These are phyloP conservation scores for Selenicereus undatus DNA, from an alignment of 148 eudicot species.

Conservation along the genomic window DNA sequence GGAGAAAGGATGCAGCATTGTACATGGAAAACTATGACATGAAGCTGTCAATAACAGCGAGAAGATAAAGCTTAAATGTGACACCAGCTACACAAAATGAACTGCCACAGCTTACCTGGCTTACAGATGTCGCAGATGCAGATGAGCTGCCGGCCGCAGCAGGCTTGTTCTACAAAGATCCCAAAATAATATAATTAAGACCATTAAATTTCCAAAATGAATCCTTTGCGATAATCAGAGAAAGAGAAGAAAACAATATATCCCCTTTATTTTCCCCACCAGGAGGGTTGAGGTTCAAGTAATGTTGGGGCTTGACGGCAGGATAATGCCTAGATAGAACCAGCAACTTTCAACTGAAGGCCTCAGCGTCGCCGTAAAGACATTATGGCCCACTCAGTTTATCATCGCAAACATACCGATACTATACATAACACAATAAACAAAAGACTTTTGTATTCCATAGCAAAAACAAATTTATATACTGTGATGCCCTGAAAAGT, in stretches of 20 bases:
- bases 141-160: slow-evolving; percentile 50
- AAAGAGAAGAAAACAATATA: neutral
- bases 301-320: neutral
- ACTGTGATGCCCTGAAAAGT: neutral
- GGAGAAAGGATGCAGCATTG: neutral
- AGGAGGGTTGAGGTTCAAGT: neutral
- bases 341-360: neutral
- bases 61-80: neutral
- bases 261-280: neutral
- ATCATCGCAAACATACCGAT: neutral
- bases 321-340: neutral
- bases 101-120: slow-evolving; percentile 35
- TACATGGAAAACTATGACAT: neutral
- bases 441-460: neutral
- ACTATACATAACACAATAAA: neutral
- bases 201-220: neutral
- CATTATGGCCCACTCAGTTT: neutral
- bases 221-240: neutral
- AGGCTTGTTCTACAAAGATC: slow-evolving; percentile 46
- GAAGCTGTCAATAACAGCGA: neutral
- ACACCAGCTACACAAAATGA: neutral
- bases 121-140: slow-evolving; percentile 42
- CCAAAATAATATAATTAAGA: neutral
- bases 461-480: neutral
- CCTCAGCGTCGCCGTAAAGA: neutral